Evolutionary conservation across 441 rosid genomes (phyloP).

Genomic region (Bruguiera hainesii): DNA sequence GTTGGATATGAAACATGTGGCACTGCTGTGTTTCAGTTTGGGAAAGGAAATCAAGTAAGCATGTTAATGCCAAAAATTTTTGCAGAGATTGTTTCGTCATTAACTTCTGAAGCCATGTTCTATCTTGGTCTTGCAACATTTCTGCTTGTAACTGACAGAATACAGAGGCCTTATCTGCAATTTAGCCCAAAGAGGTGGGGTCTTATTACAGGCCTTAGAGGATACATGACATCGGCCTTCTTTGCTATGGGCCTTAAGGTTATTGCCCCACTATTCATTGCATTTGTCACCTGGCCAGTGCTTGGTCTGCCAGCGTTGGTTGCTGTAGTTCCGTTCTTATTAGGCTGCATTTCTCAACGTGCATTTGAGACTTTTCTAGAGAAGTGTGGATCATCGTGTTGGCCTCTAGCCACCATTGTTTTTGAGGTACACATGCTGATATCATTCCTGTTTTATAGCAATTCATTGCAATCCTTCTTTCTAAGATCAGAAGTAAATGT

Average conservation of each 20-base stretch:
- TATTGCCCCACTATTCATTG: slow-evolving; percentile 48
- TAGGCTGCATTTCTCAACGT: slow-evolving; percentile 70
- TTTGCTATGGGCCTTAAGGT: slow-evolving; percentile 64
- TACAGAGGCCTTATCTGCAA: slow-evolving; percentile 79
- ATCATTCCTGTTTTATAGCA: neutral
- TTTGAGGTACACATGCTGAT: slow-evolving; percentile 55
- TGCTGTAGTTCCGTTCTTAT: slow-evolving; percentile 65
- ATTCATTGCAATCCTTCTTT: neutral
- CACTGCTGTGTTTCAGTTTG: neutral
- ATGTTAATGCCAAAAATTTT: neutral
- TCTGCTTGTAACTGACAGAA: slow-evolving; percentile 50
- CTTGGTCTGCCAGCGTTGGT: slow-evolving; percentile 59
- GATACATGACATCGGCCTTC: slow-evolving; percentile 61
- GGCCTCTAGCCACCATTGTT: slow-evolving; percentile 79
- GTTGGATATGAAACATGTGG: neutral
- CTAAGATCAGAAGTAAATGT: slow-evolving; percentile 6
- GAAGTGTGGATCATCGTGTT: slow-evolving; percentile 60
- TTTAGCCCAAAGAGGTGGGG: slow-evolving; percentile 86
- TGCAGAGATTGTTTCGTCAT: slow-evolving; percentile 63
- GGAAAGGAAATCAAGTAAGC: slow-evolving; percentile 6
- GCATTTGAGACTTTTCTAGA: slow-evolving; percentile 53
- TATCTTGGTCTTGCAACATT: slow-evolving; percentile 66
- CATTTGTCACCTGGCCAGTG: slow-evolving; percentile 61
- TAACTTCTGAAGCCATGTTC: slow-evolving; percentile 61
- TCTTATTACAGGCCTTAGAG: slow-evolving; percentile 74